Base-by-base conservation (phyloP, 148 eudicot genomes). In the Silene conica region DNA sequence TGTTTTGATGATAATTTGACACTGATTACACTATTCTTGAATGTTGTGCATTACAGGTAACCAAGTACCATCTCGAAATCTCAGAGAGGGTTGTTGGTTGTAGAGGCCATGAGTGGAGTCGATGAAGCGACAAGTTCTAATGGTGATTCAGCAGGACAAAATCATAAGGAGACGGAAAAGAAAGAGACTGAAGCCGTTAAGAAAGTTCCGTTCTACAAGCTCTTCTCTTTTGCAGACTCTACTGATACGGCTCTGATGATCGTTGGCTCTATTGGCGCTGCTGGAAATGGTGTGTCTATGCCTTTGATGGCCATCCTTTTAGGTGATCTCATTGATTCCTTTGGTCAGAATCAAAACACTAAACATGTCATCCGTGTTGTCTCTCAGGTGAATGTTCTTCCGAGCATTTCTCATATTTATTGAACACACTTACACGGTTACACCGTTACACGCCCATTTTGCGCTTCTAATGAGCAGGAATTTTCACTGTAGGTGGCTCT, bases 161-260 rank as follows among this genome's bases (percentile, higher is more conserved):
- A 6, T 55, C 43, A 15, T 21, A 22, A 21, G 41, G 78, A 67
- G 52, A 68, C 20, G 15, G 64, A 61, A 16, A 60, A 68, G 78
- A 72, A 73, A 66, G 78, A 76, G 22, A 73, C 74, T 43, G 76
- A 16, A 1, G 58, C 63, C 5, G 69, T 46, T 8, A 70, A 79
- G 2, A 67, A 82, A 11, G 85, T 91, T 34, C 86, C 91, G 9
- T 87, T 91, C 69, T 80, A 78, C 74, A 89, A 85, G 84, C 85
- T 89, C 0, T 91, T 91, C 65, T 19, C 85, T 11, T 91, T 91
- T 68, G 87, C 91, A 2, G 93, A 91, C 81, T 79, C 88, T 4
- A 63, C 67, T 13, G 96, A 91, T 77, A 83, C 67, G 65, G 41
- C 74, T 12, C 58, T 89, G 84, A 89, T 91, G 93, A 61, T 83